Evolutionary conservation across 192 early-diverging fungal species (phyloP), one percentile per base, ranked within the genome.

Genomic region (Bifiguratus adelaidae): DNA sequence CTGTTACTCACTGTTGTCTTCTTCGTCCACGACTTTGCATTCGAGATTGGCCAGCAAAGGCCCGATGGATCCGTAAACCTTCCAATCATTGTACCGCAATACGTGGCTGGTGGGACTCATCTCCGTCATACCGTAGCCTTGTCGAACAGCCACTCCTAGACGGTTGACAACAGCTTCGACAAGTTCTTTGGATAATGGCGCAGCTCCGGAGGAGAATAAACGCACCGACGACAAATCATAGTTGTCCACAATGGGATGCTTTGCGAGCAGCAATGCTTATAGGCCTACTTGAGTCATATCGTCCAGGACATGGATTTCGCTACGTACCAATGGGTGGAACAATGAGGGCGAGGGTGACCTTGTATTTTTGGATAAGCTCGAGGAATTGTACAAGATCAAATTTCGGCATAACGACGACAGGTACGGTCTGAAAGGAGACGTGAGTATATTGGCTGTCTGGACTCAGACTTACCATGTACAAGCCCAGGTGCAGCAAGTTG

Each of bases 141-240:
- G 67, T 23, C 56, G 58, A 8, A 79, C 53, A 44, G 46, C 60
- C 6, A 66, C 50, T 4, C 59, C 58, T 19, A 83, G 51, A 26
- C 52, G 56, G 23, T 43, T 42, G 38, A 60, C 56, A 6, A 82
- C 64, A 43, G 73, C 68, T 5, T 52, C 41, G 44, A 74, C 65
- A 23, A 91, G 64, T 34, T 90, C 86, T 42, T 65, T 67, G 20
- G 69, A 67, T 8, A 93, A 63, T 3, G 89, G 89, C 2, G 93
- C 93, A 0, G 91, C 90, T 18, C 87, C 89, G 40, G 73, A 83
- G 46, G 75, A 65, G 36, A 87, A 48, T 18, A 55, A 58, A 18
- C 69, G 47, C 7, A 92, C 68, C 25, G 73, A 78, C 0, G 77
- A 70, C 33, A 94, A 58, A 41, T 89, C 76, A 49, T 73, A 92